Evolutionary conservation across 1,139 yeast species (phyloP), one percentile per base, ranked within the genome.

Genomic region (Martiniozyma asiatica): DNA sequence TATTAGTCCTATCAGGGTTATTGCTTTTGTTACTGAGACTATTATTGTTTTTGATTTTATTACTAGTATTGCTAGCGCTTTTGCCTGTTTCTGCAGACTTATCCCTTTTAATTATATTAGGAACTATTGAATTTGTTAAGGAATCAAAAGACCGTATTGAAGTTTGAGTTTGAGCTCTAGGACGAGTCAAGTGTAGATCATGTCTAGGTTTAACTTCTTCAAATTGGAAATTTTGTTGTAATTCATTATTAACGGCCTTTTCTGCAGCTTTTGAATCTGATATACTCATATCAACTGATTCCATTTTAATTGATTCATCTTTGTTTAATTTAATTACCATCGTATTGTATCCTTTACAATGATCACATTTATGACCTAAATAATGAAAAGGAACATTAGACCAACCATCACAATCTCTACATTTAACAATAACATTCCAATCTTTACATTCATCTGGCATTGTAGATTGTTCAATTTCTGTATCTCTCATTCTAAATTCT

Each of bases 351-450:
- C 94, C 79, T 40, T 69, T 67, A 55, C 96, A 85, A 50, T 78
- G 84, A 40, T 73, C 77, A 54, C 97, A 87, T 50, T 79, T 80
- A 38, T 84, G 62, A 1, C 97, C 97, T 42, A 87, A 55, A 30
- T 85, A 76, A 54, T 87, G 96, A 53, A 80, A 87, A 6, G 68
- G 58, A 13, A 78, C 78, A 39, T 74, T 71, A 20, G 85, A 72
- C 53, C 79, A 79, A 11, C 93, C 92, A 36, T 75, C 75, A 53
- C 97, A 87, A 54, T 87, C 97, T 51, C 82, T 80, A 55, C 97
- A 87, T 35, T 76, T 67, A 8, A 85, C 65, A 26, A 80, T 68
- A 42, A 89, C 76, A 33, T 73, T 59, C 94, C 95, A 84, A 32
- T 59, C 50, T 37, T 65, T 65, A 50, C 84, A 76, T 4, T 94